These are phyloP conservation scores for Daldinia vernicosa DNA, from an alignment of 495 filamentous ascomycete species.

Conservation along the genomic window DNA sequence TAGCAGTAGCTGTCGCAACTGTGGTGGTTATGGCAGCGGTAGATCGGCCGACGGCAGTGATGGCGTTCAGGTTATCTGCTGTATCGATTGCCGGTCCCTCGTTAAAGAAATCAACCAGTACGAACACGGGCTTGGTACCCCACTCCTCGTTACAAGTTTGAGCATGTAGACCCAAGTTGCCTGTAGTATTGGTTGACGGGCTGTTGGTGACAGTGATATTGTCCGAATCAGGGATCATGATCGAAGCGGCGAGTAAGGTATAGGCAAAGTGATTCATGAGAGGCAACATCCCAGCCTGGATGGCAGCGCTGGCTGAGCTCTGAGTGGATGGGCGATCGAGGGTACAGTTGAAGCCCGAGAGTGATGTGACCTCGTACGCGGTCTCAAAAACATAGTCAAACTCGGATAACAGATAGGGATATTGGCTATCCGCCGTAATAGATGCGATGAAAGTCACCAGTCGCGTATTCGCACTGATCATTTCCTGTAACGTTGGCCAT, in stretches of 20 bases:
- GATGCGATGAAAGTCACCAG: slow-evolving; percentile 71
- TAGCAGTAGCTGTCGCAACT: slow-evolving; percentile 23
- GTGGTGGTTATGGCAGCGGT: slow-evolving; percentile 14
- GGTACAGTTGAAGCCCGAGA: slow-evolving; percentile 63
- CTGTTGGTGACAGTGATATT: slow-evolving; percentile 66
- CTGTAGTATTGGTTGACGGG: slow-evolving; percentile 52
- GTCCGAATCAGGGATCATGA: slow-evolving; percentile 65
- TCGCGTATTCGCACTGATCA: slow-evolving; percentile 68
- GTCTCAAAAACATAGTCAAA: slow-evolving; percentile 80
- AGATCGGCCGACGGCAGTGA: slow-evolving; percentile 52
- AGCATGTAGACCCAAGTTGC: slow-evolving; percentile 68
- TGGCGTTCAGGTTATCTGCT: slow-evolving; percentile 67
- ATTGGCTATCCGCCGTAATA: slow-evolving; percentile 56
- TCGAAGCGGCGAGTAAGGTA: slow-evolving; percentile 62
- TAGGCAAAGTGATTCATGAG: slow-evolving; percentile 81
- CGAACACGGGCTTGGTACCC: slow-evolving; percentile 64
- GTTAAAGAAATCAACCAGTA: slow-evolving; percentile 75
- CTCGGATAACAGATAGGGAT: slow-evolving; percentile 73
- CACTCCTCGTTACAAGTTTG: slow-evolving; percentile 62
- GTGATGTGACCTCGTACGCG: slow-evolving; percentile 66
- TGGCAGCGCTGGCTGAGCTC: slow-evolving; percentile 56
- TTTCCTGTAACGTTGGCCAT: slow-evolving; percentile 71
- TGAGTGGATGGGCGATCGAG: slow-evolving; percentile 66
- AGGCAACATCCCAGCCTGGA: slow-evolving; percentile 57
- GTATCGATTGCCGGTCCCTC: slow-evolving; percentile 65